These are phyloP conservation scores for Purpureocillium lavendulum DNA, from an alignment of 2,329 filamentous ascomycete genomes.

Conservation along the genomic window DNA sequence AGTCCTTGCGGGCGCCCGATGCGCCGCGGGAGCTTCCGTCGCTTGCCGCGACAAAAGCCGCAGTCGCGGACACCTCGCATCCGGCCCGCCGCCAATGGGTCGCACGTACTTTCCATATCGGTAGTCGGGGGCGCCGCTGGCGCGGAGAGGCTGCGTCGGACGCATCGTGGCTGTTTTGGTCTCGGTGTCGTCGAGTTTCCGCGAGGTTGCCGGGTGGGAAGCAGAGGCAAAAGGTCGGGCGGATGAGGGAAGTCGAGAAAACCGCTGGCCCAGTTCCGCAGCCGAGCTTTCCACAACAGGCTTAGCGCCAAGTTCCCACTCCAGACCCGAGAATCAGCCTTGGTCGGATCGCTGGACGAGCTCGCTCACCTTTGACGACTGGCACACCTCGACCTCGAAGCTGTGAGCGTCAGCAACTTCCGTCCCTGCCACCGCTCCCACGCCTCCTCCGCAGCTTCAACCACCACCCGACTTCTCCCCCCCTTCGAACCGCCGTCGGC, in stretches of 20 bases:
- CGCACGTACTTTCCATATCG: slow-evolving; percentile 25
- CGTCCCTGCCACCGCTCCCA: no score
- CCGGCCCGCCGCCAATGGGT: background rate
- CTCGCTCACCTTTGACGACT: background rate
- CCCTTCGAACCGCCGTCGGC: background rate
- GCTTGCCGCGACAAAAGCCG: slow-evolving; percentile 21
- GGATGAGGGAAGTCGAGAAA: slow-evolving; percentile 15
- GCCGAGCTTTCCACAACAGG: slow-evolving; percentile 25
- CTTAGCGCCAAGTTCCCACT: slow-evolving; percentile 16
- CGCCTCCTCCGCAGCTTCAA: background rate
- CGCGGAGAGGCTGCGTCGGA: slow-evolving; percentile 29
- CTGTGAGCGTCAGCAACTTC: no score
- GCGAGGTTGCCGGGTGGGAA: slow-evolving; percentile 9
- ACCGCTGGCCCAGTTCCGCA: slow-evolving; percentile 12
- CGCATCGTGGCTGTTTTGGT: slow-evolving; percentile 26
- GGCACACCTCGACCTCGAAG: no score
- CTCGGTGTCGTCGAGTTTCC: slow-evolving; percentile 14
- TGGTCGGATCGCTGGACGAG: background rate
- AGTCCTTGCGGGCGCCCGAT: background rate
- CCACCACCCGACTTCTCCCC: background rate
- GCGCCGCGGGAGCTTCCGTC: background rate
- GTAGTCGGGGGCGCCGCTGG: slow-evolving; percentile 23
- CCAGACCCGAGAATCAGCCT: slow-evolving; percentile 14
- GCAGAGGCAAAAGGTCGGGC: slow-evolving; percentile 16
- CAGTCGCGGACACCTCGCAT: slow-evolving; percentile 8